Evolutionary conservation across 2,329 filamentous ascomycete species (phyloP).

Genomic region (Diplodia sapinea): DNA sequence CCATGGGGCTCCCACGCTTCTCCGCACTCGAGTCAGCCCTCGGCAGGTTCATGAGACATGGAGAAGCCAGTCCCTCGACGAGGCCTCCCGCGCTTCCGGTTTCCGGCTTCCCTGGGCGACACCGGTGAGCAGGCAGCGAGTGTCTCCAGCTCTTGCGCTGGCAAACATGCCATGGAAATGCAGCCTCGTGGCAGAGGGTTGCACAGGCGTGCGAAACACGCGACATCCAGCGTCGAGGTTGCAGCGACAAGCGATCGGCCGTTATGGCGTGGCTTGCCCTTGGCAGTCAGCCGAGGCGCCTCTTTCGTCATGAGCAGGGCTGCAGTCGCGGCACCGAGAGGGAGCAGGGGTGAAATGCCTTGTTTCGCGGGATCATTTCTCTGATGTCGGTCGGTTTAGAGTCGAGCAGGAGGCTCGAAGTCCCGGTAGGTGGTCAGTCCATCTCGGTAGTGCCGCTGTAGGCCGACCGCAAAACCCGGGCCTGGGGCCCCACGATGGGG

Average conservation of each 20-base stretch:
- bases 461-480: constrained; percentile 15
- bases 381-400: constrained; percentile 3
- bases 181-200: constrained; percentile 26
- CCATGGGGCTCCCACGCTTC: constrained; percentile 17
- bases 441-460: constrained; percentile 13
- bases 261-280: constrained; percentile 28
- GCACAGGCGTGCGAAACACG: constrained; percentile 20
- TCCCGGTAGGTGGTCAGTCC: constrained; percentile 18
- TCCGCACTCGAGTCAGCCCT: constrained; percentile 21
- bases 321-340: neutral
- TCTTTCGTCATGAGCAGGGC: constrained; percentile 21
- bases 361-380: too few species aligned
- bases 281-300: constrained; percentile 24
- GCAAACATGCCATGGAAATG: neutral
- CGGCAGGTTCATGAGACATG: neutral
- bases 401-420: constrained; percentile 2
- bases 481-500: constrained; percentile 7
- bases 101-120: neutral
- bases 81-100: constrained; percentile 6
- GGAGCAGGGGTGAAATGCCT: constrained; percentile 2
- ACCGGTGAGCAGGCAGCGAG: neutral
- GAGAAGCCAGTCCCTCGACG: neutral
- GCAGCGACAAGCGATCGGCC: constrained; percentile 27
- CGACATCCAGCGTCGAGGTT: constrained; percentile 25
- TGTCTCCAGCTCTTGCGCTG: neutral